Base-by-base conservation (phyloP, 768 basidiomycete genomes). In the Lactarius sanguifluus region DNA sequence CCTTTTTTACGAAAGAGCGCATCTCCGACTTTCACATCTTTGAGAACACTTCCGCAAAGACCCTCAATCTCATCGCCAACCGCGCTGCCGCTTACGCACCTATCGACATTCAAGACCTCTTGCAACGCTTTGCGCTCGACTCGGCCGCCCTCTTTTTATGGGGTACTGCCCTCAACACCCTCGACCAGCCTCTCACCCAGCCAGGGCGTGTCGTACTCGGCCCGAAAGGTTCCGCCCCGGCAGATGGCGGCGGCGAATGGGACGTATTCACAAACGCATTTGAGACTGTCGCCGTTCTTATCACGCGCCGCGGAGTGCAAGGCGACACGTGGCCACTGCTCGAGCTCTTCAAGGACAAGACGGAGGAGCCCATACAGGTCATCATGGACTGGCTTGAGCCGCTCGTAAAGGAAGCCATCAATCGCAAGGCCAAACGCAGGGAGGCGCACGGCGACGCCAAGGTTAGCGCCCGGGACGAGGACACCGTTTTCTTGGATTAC, bases 101-200 rank as follows among this genome's bases (percentile, higher is more conserved):
- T 3, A 64, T 58, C 56, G 71, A 43, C 36, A 18, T 71, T 10
- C 69, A 85, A 75, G 82, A 85, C 62, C 66, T 80, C 8, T 71
- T 83, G 28, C 77, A 77, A 1, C 79, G 82, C 52, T 82, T 84
- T 66, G 81, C 83, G 0, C 77, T 85, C 43, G 83, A 85, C 72
- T 77, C 83, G 5, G 84, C 86, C 0, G 79, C 84, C 2, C 81
- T 83, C 63, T 85, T 84, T 67, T 73, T 86, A 55, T 84, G 84
- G 62, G 83, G 81, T 6, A 71, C 74, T 43, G 77, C 78, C 41
- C 76, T 84, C 2, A 55, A 81, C 70, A 78, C 77, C 40, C 75
- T 85, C 18, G 64, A 70, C 15, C 74, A 70, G 1, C 69, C 68
- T 3, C 73, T 84, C 3, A 80, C 79, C 1, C 79, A 78, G 66